Evolutionary conservation across 2,329 filamentous ascomycete species (phyloP).

Genomic region (Colletotrichum plurivorum): DNA sequence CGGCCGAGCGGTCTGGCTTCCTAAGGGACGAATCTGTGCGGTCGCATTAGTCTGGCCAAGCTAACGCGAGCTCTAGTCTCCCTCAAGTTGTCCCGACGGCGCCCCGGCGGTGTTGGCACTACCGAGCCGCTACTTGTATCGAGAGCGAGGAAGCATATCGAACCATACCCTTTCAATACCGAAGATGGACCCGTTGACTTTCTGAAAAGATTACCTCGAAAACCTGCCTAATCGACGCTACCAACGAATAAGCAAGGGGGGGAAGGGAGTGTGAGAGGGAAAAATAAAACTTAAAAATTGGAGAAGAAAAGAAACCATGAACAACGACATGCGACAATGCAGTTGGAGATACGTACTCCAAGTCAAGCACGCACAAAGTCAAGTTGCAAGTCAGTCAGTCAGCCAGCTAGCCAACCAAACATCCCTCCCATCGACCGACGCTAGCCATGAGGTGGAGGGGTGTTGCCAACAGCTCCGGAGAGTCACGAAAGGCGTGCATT

Average conservation of each 20-base stretch:
- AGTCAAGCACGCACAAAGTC: conserved; percentile 15
- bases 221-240: conserved; percentile 31
- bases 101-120: not conserved
- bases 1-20: conserved; percentile 36
- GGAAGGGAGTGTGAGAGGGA: too few relatives aligned
- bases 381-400: conserved; percentile 1
- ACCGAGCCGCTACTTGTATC: not conserved
- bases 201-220: conserved; percentile 6
- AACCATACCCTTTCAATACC: not conserved
- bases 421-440: conserved; percentile 5
- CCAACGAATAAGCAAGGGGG: conserved; percentile 15
- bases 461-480: not conserved
- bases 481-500: not conserved
- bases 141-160: not conserved
- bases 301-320: conserved; percentile 27
- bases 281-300: conserved; percentile 24
- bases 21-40: conserved; percentile 33
- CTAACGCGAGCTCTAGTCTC: conserved; percentile 28
- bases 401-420: not conserved
- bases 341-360: conserved; percentile 22
- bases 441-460: conserved; percentile 8
- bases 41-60: conserved; percentile 23
- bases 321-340: not conserved
- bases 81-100: conserved; percentile 19
- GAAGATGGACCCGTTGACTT: not conserved